These are phyloP conservation scores for Spergularia bocconei DNA, from an alignment of 148 eudicot species.

Conservation along the genomic window DNA sequence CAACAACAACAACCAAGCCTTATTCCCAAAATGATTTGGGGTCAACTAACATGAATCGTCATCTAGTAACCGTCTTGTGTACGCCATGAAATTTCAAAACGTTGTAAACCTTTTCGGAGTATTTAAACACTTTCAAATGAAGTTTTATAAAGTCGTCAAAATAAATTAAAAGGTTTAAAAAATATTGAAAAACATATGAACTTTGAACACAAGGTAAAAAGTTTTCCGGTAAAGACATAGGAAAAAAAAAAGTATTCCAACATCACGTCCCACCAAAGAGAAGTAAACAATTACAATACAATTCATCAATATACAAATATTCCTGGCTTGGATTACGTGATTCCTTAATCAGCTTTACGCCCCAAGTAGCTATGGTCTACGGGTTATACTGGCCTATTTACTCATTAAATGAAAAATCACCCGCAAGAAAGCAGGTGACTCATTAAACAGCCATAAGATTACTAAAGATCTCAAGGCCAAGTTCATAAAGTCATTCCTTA, in stretches of 20 bases:
- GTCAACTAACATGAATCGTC: no score
- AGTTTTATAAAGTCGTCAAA: no score
- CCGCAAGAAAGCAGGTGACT: conserved; percentile 5
- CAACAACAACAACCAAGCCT: no score
- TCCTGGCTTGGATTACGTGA: not conserved
- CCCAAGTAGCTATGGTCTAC: not conserved
- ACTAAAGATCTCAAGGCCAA: not conserved
- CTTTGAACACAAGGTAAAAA: no score
- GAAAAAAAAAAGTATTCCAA: not conserved
- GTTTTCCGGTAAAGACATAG: not conserved
- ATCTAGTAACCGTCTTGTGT: no score
- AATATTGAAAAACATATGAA: no score
- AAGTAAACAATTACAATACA: not conserved
- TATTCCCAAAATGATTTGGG: no score
- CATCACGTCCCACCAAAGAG: not conserved
- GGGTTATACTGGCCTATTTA: not conserved
- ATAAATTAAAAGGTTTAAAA: no score
- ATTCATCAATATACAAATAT: not conserved
- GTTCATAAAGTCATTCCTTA: not conserved
- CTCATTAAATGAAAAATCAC: not conserved
- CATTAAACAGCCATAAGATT: not conserved
- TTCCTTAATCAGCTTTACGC: not conserved
- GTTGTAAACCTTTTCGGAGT: no score
- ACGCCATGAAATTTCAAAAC: no score
- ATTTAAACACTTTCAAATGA: no score